Evolutionary conservation across 345 rosid genomes (phyloP).

Genomic region (Murraya paniculata): DNA sequence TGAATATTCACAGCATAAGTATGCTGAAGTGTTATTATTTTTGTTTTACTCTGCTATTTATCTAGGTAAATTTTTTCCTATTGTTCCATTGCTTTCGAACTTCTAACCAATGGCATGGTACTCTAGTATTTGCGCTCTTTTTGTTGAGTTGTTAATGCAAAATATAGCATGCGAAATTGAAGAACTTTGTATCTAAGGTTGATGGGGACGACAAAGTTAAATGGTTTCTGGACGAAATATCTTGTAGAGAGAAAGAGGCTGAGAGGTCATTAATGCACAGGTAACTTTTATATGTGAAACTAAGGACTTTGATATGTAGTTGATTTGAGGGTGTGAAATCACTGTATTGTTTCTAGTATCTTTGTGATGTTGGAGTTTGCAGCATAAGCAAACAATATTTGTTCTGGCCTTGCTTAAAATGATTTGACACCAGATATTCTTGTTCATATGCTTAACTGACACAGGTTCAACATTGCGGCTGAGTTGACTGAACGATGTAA

Average conservation of each 20-base stretch:
- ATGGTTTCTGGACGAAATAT: constrained; percentile 68
- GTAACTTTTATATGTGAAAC: constrained; percentile 21
- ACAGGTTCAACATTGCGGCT: constrained; percentile 31
- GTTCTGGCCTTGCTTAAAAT: constrained; percentile 6
- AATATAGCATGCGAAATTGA: background rate
- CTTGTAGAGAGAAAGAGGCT: constrained; percentile 57
- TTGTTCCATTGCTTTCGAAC: background rate
- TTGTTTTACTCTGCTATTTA: background rate
- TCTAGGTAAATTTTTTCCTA: background rate
- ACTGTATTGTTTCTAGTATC: background rate
- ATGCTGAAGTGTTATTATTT: background rate
- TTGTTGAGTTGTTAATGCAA: constrained; percentile 2
- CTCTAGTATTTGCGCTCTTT: background rate
- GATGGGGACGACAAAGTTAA: constrained; percentile 41
- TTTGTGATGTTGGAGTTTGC: constrained; percentile 7
- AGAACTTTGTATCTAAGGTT: constrained; percentile 24
- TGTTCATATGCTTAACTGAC: constrained; percentile 22
- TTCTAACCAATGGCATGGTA: background rate
- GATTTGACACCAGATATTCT: constrained; percentile 9
- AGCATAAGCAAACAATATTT: constrained; percentile 6
- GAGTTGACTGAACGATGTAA: constrained; percentile 30
- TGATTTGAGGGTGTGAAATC: background rate
- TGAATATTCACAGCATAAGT: background rate
- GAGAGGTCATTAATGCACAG: constrained; percentile 72
- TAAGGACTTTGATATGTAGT: background rate